Base-by-base conservation (phyloP, 495 filamentous ascomycete species). In the Parathielavia appendiculata region DNA sequence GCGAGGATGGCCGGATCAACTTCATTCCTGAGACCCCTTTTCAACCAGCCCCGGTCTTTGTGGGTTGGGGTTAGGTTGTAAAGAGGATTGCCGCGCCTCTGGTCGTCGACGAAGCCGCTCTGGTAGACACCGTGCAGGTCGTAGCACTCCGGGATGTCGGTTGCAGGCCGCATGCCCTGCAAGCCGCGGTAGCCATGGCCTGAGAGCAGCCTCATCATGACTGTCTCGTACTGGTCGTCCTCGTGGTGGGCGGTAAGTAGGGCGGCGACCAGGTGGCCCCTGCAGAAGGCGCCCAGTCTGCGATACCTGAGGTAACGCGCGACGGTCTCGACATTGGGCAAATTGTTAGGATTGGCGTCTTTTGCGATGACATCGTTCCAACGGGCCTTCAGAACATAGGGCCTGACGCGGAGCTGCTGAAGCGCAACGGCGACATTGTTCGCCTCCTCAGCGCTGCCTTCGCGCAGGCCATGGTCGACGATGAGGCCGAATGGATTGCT, bases 141-240 rank as follows among this genome's bases (percentile, higher is more conserved):
- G 59, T 84, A 77, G 63, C 89, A 92, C 69, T 97, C 91, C 7
- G 93, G 93, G 34, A 97, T 91, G 23, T 81, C 76, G 16, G 79
- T 72, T 4, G 81, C 73, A 12, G 72, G 45, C 36, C 73, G 79
- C 57, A 97, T 95, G 0, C 89, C 90, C 6, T 73, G 71, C 36
- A 97, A 73, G 0, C 88, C 91, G n/a, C 77, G 67, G 23, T 80
- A 78, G 11, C 77, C 73, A 43, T 86, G 84, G 7, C 85, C 83
- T 19, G 72, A 68, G 0, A 83, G 71, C 40, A 97, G 66, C 44
- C 91, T 77, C 83, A 87, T 85, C 43, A 98, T 67, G 5, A 95
- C 79, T 0, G 92, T 96, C 71, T 98, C 93, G 39, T 89, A 88
- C 62, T 88, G 84, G 67, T 97, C 91, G 66, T 91, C 87, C 60